Evolutionary conservation across 805 yeast genomes (phyloP).

Genomic region (Saccharomycopsis microspora): DNA sequence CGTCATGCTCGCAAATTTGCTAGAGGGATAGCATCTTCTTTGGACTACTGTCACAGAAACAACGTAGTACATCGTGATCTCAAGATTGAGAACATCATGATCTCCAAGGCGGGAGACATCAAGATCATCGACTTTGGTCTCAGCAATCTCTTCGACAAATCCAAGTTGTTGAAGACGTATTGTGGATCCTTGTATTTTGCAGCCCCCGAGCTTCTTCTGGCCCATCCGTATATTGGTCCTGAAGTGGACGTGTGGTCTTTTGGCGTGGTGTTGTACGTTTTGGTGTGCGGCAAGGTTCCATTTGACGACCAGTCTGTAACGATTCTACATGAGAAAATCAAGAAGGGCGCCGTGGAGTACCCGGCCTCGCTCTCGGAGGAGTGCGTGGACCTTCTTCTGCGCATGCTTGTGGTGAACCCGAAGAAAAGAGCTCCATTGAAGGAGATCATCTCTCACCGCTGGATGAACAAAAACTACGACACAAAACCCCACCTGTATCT

Average conservation of each 20-base stretch:
- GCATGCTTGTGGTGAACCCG: slow-evolving; percentile 92
- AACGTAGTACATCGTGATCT: slow-evolving; percentile 95
- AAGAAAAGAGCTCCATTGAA: slow-evolving; percentile 62
- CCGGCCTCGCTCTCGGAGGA: slow-evolving; percentile 73
- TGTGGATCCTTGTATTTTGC: slow-evolving; percentile 98
- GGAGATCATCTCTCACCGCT: slow-evolving; percentile 80
- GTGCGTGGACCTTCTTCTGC: slow-evolving; percentile 65
- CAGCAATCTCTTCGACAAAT: slow-evolving; percentile 71
- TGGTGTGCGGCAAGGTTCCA: slow-evolving; percentile 97
- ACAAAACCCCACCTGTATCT: slow-evolving; percentile 57
- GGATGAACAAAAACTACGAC: slow-evolving; percentile 90
- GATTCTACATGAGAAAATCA: slow-evolving; percentile 86
- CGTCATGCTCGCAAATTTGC: slow-evolving; percentile 91
- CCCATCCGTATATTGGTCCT: slow-evolving; percentile 89
- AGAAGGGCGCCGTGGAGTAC: slow-evolving; percentile 84
- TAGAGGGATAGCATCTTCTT: slow-evolving; percentile 86
- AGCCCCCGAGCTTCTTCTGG: slow-evolving; percentile 91
- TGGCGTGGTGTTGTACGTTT: slow-evolving; percentile 90
- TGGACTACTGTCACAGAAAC: slow-evolving; percentile 87
- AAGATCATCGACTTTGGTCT: slow-evolving; percentile 95
- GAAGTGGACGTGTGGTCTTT: slow-evolving; percentile 98
- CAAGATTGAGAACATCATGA: slow-evolving; percentile 93
- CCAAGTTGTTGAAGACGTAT: slow-evolving; percentile 71
- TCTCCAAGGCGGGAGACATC: slow-evolving; percentile 85
- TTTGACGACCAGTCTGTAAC: slow-evolving; percentile 93